Evolutionary conservation across 1,284 basidiomycete genomes (phyloP), one percentile per base, ranked within the genome.

Genomic region (Cryptococcus sp.): DNA sequence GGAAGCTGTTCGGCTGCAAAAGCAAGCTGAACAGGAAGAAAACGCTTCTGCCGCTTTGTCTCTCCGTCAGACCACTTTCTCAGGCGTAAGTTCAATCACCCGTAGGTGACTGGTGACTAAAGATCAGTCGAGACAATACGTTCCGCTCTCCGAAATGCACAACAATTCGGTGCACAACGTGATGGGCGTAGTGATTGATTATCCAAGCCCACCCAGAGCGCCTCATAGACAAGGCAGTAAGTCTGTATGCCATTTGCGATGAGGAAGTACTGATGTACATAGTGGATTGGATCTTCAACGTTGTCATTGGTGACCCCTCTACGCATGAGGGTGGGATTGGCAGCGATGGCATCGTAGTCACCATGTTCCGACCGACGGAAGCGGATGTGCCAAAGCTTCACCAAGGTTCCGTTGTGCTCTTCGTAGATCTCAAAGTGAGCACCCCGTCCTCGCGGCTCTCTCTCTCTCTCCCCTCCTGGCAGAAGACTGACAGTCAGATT

Each of bases 261-360:
- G 31, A 32, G 9, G n/a, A 31, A 7, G 28, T 31, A 14, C 14
- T 31, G 28, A 31, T 36, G 34, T 9, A n/a, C 18, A 9, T n/a
- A 36, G 57, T 43, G 11, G 60, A 67, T 39, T 50, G 45, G 34
- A 35, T 46, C 5, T 49, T 53, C 34, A 57, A 44, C 1, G 21
- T 65, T 6, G 47, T 63, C 14, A 45, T 68, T 4, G 53, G 53
- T 25, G 66, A 69, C 43, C 66, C 65, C 4, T 57, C 48, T 9
- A 38, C 47, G 7, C 38, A 52, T 41, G 48, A 37, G 18, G 38
- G 23, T 2, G 50, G 41, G 28, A 38, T n/a, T 18, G 41, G 21
- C 4, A 49, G 40, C 21, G 65, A 69, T 37, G 58, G 62, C 43
- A 42, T 58, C n/a, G 59, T 59, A 0, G 46, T 69, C 2, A 58